Conservation (phyloP, 2,329 filamentous ascomycete species). For the Trichophyton equinum region DNA sequence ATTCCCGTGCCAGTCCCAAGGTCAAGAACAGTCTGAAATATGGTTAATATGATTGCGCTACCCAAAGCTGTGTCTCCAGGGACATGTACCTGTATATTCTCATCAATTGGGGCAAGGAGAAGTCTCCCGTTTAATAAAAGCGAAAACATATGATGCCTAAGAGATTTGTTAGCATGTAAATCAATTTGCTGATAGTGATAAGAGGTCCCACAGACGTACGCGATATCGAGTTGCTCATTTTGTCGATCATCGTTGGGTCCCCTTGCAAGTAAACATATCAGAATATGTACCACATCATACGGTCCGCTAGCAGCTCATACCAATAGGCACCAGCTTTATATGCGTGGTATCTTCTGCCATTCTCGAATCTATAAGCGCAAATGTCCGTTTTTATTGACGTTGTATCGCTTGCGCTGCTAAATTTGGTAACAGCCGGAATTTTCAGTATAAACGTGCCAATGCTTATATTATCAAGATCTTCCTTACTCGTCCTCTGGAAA, state of each 20-base stretch:
- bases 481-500: background rate
- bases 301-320: background rate
- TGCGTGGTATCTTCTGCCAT: conserved; percentile 24
- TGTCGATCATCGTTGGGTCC: conserved; percentile 15
- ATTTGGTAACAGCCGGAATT: background rate
- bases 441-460: background rate
- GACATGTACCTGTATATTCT: conserved; percentile 5
- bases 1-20: conserved; percentile 15
- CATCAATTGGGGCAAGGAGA: conserved; percentile 33
- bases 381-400: conserved; percentile 5
- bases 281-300: background rate
- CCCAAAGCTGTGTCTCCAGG: background rate
- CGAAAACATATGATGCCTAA: conserved; percentile 31
- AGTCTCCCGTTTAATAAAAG: conserved; percentile 37
- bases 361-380: conserved; percentile 15
- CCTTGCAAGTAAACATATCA: conserved; percentile 1
- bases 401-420: conserved; percentile 5
- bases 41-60: background rate
- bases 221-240: conserved; percentile 16
- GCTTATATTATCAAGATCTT: background rate
- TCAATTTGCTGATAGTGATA: background rate
- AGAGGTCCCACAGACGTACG: conserved; percentile 4
- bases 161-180: background rate
- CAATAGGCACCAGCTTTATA: conserved; percentile 11
- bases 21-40: conserved; percentile 13